Evolutionary conservation across 1,284 basidiomycete species (phyloP).

Genomic region (Irpex sp.): DNA sequence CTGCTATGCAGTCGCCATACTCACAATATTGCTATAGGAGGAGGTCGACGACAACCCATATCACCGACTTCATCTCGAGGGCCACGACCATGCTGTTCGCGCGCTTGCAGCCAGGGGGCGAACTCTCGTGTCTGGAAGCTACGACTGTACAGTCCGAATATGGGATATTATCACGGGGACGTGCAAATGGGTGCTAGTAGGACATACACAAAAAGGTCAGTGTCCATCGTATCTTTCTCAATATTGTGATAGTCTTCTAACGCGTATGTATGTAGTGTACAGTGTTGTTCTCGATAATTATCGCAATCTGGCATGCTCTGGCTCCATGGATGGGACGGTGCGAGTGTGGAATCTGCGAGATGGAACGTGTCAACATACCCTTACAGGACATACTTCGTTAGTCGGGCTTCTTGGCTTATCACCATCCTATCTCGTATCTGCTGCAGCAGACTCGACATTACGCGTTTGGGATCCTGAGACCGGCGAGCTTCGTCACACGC

Average conservation of each 20-base stretch:
- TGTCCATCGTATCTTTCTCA: background rate
- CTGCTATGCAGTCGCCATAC: background rate
- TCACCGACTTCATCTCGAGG: conserved; percentile 80
- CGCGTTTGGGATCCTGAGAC: conserved; percentile 89
- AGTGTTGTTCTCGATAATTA: conserved; percentile 84
- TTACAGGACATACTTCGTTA: conserved; percentile 85
- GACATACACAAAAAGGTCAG: conserved; percentile 89
- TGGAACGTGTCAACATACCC: conserved; percentile 75
- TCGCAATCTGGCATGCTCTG: conserved; percentile 87
- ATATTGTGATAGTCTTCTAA: background rate
- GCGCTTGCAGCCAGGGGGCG: conserved; percentile 88
- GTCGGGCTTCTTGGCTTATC: conserved; percentile 88
- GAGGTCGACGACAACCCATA: conserved; percentile 87
- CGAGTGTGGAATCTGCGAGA: conserved; percentile 86
- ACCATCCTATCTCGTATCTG: conserved; percentile 85
- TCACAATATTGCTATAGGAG: conserved; percentile 35
- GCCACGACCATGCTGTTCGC: conserved; percentile 88
- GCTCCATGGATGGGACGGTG: conserved; percentile 95
- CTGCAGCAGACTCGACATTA: conserved; percentile 90
- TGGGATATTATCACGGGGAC: conserved; percentile 93
- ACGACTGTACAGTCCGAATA: conserved; percentile 89
- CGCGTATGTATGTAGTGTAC: conserved; percentile 61
- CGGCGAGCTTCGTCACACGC: conserved; percentile 74
- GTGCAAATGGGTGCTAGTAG: conserved; percentile 76
- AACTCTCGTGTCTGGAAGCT: conserved; percentile 91